These are phyloP conservation scores for Tremella mesenterica DNA, from an alignment of 768 basidiomycete species.

Conservation along the genomic window DNA sequence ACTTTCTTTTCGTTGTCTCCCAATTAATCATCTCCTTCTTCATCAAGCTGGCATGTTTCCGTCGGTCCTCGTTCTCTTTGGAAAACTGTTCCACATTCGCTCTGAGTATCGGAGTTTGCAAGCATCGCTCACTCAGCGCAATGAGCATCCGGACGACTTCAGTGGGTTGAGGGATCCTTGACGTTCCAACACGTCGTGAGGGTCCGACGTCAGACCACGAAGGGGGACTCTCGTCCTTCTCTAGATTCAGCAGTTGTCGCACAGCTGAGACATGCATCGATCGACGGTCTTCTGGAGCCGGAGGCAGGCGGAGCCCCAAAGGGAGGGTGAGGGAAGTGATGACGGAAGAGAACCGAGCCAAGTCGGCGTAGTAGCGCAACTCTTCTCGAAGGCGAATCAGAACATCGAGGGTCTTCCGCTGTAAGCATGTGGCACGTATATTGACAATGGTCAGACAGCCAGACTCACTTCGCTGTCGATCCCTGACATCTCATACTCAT, in stretches of 20 bases:
- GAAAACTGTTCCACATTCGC: slow-evolving; percentile 14
- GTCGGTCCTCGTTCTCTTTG: slow-evolving; percentile 10
- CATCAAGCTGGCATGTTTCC: slow-evolving; percentile 1
- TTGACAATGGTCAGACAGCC: not conserved
- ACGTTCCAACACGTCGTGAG: slow-evolving; percentile 17
- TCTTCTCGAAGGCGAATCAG: slow-evolving; percentile 24
- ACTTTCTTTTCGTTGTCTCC: slow-evolving; percentile 19
- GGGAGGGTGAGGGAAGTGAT: slow-evolving; percentile 12
- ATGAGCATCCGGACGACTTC: slow-evolving; percentile 32
- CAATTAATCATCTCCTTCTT: slow-evolving; percentile 9
- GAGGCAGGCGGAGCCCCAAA: slow-evolving; percentile 10
- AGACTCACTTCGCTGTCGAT: slow-evolving; percentile 18
- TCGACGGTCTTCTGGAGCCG: not conserved
- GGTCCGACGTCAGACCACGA: slow-evolving; percentile 24
- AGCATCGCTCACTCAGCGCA: slow-evolving; percentile 20
- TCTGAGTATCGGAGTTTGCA: slow-evolving; percentile 15
- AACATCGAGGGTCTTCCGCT: slow-evolving; percentile 7
- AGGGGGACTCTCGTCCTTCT: slow-evolving; percentile 12
- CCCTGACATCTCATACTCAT: slow-evolving; percentile 16
- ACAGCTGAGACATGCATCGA: slow-evolving; percentile 13
- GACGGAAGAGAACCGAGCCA: slow-evolving; percentile 28
- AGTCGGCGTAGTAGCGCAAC: slow-evolving; percentile 32
- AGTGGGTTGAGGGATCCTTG: slow-evolving; percentile 17
- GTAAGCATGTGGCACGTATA: not conserved
- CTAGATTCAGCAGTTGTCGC: slow-evolving; percentile 16